Base-by-base conservation (phyloP, 305 asterid genomes). In the Stenogyne calaminthoides region DNA sequence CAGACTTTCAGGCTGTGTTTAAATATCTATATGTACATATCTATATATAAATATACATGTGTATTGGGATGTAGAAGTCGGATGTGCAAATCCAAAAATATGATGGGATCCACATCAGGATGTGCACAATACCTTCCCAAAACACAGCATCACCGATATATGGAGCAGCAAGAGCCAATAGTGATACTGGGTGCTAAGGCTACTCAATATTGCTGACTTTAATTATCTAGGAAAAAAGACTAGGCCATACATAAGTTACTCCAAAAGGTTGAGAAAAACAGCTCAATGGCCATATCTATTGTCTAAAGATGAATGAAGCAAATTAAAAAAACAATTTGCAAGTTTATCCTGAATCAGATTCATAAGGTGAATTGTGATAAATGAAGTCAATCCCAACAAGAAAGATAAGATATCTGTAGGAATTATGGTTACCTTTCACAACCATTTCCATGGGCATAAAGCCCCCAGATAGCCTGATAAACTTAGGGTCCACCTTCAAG, bases 361-460 rank as follows among this genome's bases (percentile, higher is more conserved):
- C 39, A 36, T 46, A 55, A 36, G 52, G 69, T 34, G 7, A 56
- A 20, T 63, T 9, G 9, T 4, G 63, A 32, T 42, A 51, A 51
- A 56, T 56, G 47, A 65, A 19, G 9, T 19, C 64, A 61, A 67
- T 66, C 51, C 73, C 15, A 22, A 72, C 14, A 78, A 22, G 69
- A 29, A 64, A 57, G 32, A 54, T 46, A 47, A 76, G 20, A 73
- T 44, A 10, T 27, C 29, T 58, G 63, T 14, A 64, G 22, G 72
- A 54, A 62, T 5, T 4, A 19, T 15, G 60, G 56, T 74, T 84
- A 90, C 97, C 99, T 94, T 88, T 80, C 72, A 94, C 80, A 27
- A 89, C 87, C 89, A 82, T 78, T 73, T 91, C 92, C 98, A 94
- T 91, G 32, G 96, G 89, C 79, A 94, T 0, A 78, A 80, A 90